A percentile compares a stretch with the other conserved stretches of the same genome.
Evolutionary conservation across 2,329 filamentous ascomycete species (phyloP).

Genomic region (Fusarium poae): DNA sequence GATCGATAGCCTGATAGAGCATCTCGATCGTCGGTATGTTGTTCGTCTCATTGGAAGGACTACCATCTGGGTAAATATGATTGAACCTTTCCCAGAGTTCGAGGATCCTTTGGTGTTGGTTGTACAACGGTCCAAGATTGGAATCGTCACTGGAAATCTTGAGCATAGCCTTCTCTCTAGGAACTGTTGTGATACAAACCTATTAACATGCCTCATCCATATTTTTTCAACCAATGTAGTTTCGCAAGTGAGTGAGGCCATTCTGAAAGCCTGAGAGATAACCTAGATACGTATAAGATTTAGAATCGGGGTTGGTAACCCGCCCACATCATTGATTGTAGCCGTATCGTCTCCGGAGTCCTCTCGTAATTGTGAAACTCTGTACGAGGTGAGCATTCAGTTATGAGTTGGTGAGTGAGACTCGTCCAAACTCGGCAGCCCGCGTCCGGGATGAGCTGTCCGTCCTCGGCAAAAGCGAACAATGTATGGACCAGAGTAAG

Average conservation of each 20-base stretch:
- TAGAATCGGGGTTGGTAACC: background rate
- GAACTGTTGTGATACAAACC: background rate
- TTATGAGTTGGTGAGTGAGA: background rate
- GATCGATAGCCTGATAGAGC: background rate
- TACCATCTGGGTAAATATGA: background rate
- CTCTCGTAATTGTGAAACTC: no score
- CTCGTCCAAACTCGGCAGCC: background rate
- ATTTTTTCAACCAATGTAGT: background rate
- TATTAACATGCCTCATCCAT: background rate
- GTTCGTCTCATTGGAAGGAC: background rate
- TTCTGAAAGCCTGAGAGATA: background rate
- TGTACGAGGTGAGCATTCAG: background rate
- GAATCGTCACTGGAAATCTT: background rate
- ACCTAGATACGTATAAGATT: background rate
- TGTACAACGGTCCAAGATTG: background rate
- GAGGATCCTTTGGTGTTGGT: background rate
- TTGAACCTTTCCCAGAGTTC: background rate
- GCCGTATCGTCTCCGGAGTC: background rate
- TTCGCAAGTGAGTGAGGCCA: background rate
- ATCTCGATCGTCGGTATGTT: background rate
- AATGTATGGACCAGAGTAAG: background rate
- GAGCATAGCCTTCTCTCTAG: background rate
- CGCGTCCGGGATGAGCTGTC: background rate
- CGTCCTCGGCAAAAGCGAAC: background rate
- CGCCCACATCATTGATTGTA: background rate